A percentile compares a stretch with the other conserved stretches of the same genome.
phyloP scores from a whole-genome alignment of 176 grass and related monocot genomes.

The Sorghum bicolor region Sorghum_bicolor_NCBIv3 NC_012879.2:56203501-56204000 shows the following conservation, averaged over 20 bases:
- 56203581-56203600: neutral
- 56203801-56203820: no score
- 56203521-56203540: neutral
- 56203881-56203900: no score
- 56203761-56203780: no score
- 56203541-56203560: neutral
- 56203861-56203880: no score
- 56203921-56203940: no score
- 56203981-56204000: no score
- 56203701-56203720: neutral
- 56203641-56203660: neutral
- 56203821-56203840: no score
- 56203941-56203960: no score
- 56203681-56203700: neutral
- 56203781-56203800: no score
- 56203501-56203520: constrained; percentile 23
- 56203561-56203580: neutral
- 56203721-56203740: neutral
- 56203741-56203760: constrained; percentile 4
- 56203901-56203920: no score
- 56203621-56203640: neutral
- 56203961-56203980: no score
- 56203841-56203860: no score
- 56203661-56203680: neutral
- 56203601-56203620: neutral